Conservation (phyloP, 2,329 filamentous ascomycete genomes). For the Myriosclerotinia curreyana region DNA sequence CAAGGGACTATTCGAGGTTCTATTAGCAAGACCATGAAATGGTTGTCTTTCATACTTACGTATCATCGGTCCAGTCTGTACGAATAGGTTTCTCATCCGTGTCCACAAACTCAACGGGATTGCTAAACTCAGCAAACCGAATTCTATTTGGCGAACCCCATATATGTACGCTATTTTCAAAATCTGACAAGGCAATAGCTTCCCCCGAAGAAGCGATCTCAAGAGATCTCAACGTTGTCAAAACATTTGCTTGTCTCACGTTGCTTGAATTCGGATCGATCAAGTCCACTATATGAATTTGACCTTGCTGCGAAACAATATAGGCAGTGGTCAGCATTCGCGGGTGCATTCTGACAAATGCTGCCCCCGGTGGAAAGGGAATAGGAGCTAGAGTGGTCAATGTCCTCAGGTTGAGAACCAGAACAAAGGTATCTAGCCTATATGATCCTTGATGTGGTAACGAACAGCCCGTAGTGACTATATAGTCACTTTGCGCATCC, state of each 20-base stretch:
- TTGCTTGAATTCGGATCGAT: conserved; percentile 71
- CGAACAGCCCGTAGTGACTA: conserved; percentile 93
- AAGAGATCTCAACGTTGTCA: conserved; percentile 58
- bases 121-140: conserved; percentile 67
- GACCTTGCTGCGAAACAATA: conserved; percentile 85
- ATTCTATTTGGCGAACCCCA: conserved; percentile 70
- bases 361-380: conserved; percentile 86
- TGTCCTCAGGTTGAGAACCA: conserved; percentile 93
- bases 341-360: conserved; percentile 94
- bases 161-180: conserved; percentile 62
- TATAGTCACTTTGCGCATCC: conserved; percentile 92
- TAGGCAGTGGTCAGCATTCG: conserved; percentile 93
- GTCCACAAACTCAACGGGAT: conserved; percentile 65
- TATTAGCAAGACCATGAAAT: conserved; percentile 5
- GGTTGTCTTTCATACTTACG: conserved; percentile 47
- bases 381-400: conserved; percentile 85
- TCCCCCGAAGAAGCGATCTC: conserved; percentile 71
- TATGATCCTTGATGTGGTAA: conserved; percentile 74
- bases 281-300: conserved; percentile 93
- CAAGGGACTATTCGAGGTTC: conserved; percentile 56
- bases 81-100: conserved; percentile 47
- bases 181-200: conserved; percentile 64
- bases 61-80: conserved; percentile 64
- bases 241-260: conserved; percentile 62
- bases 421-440: conserved; percentile 88